Percentiles rank a stretch among this genome's conserved stretches.
These are phyloP conservation scores for Rhexocercosporidium sp. DNA, from an alignment of 2,329 filamentous ascomycete genomes.

Conservation along the genomic window DNA sequence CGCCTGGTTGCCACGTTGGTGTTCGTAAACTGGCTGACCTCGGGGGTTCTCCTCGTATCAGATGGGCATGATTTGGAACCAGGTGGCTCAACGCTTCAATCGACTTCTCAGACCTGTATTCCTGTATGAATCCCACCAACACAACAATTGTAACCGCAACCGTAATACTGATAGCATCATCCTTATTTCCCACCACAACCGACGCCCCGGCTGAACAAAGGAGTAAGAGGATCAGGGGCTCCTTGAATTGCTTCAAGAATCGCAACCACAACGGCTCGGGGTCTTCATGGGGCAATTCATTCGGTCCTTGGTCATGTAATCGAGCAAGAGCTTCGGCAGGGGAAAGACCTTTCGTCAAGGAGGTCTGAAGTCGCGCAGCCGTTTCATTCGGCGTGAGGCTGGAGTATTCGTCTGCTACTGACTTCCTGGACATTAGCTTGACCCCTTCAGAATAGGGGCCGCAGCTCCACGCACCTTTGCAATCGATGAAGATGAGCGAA, in stretches of 20 bases:
- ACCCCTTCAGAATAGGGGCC: neutral
- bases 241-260: conserved; percentile 95
- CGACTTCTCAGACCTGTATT: conserved; percentile 97
- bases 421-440: conserved; percentile 35
- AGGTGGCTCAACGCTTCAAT: conserved; percentile 92
- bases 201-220: conserved; percentile 88
- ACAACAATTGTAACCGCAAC: conserved; percentile 97
- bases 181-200: conserved; percentile 87
- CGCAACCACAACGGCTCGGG: conserved; percentile 94
- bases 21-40: conserved; percentile 33
- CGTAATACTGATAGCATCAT: conserved; percentile 94
- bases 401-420: conserved; percentile 62
- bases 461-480: conserved; percentile 37
- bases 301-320: conserved; percentile 81
- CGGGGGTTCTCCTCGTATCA: conserved; percentile 66
- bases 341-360: conserved; percentile 80
- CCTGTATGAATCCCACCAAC: conserved; percentile 93
- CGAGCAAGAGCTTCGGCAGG: conserved; percentile 81
- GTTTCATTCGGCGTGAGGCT: conserved; percentile 79
- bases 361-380: conserved; percentile 78
- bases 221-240: conserved; percentile 91
- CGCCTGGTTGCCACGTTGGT: conserved; percentile 55
- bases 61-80: conserved; percentile 92
- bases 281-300: conserved; percentile 92
- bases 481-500: conserved; percentile 40